phyloP scores from a whole-genome alignment of 176 grass and related monocot species.

The Areca catechu region DNA sequence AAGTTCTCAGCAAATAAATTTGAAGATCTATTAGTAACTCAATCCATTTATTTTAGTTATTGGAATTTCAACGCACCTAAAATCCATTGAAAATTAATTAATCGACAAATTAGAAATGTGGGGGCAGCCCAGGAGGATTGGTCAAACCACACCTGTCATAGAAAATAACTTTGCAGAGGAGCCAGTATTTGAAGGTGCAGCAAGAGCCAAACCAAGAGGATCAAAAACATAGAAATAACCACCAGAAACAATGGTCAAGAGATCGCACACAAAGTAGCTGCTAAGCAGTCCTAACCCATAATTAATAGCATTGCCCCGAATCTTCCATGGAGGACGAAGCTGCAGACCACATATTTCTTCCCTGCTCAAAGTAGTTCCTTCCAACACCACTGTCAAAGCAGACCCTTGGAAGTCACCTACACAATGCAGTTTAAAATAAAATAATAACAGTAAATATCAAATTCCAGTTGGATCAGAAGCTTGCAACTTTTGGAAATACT shows the following conservation, averaged over 20 bases:
- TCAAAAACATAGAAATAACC: slow-evolving; percentile 91
- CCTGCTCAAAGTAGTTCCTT: slow-evolving; percentile 64
- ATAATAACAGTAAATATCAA: too few relatives aligned
- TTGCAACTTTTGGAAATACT: too few relatives aligned
- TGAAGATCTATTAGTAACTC: too few relatives aligned
- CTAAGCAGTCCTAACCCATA: slow-evolving; percentile 92
- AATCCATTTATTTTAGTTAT: too few relatives aligned
- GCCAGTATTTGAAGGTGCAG: slow-evolving; percentile 36
- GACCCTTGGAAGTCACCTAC: slow-evolving; percentile 80
- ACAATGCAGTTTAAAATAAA: not conserved
- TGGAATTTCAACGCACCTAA: too few relatives aligned
- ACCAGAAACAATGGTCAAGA: slow-evolving; percentile 80
- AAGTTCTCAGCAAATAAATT: too few relatives aligned
- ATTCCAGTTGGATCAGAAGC: too few relatives aligned
- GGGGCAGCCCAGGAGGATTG: not conserved
- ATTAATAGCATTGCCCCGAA: slow-evolving; percentile 65
- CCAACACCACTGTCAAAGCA: slow-evolving; percentile 88
- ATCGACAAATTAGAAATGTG: not conserved
- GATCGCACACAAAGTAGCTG: slow-evolving; percentile 82
- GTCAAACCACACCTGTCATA: slow-evolving; percentile 45
- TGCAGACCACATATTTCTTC: slow-evolving; percentile 90
- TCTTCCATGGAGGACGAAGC: slow-evolving; percentile 85
- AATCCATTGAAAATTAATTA: too few relatives aligned
- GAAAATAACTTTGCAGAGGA: slow-evolving; percentile 80
- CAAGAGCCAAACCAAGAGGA: slow-evolving; percentile 75